A percentile compares a stretch with the other conserved stretches of the same genome.
Evolutionary conservation across 2,329 filamentous ascomycete genomes (phyloP).

Genomic region (Botrytis elliptica): DNA sequence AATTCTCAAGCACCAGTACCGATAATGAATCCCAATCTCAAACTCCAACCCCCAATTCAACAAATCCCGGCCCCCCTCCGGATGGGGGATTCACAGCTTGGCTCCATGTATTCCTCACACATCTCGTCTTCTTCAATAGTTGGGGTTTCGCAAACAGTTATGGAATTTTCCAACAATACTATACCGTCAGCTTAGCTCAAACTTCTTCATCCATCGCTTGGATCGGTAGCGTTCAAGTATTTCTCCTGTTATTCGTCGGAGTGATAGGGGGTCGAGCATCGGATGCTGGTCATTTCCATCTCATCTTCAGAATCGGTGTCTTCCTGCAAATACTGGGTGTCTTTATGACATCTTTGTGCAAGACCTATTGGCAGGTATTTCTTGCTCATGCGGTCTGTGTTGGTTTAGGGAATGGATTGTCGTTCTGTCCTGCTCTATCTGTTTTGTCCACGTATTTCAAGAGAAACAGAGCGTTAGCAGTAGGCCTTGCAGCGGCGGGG

Average conservation of each 20-base stretch:
- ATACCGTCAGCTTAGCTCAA: not conserved
- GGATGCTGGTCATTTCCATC: not conserved
- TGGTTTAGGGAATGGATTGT: constrained; percentile 30
- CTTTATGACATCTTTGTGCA: constrained; percentile 38
- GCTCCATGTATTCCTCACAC: not conserved
- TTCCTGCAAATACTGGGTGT: constrained; percentile 20
- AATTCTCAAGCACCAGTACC: not conserved
- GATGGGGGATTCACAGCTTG: not conserved
- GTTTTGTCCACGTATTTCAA: constrained; percentile 23
- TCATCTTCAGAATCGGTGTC: not conserved
- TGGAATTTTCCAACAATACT: not conserved
- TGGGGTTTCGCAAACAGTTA: not conserved
- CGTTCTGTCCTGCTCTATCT: constrained; percentile 33
- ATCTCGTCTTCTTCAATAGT: not conserved
- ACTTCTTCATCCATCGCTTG: not conserved
- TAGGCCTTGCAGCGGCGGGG: constrained; percentile 33
- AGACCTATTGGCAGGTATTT: constrained; percentile 39
- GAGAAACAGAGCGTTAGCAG: constrained; percentile 26
- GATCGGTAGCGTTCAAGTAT: not conserved
- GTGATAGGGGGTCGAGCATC: not conserved
- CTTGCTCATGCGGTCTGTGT: constrained; percentile 35
- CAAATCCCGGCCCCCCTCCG: not conserved
- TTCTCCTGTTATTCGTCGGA: not conserved
- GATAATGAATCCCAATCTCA: not conserved
- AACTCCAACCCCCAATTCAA: no score